A percentile compares a stretch with the other conserved stretches of the same genome.
These are phyloP conservation scores for Xylaria scruposa DNA, from an alignment of 495 filamentous ascomycete species.

Conservation along the genomic window DNA sequence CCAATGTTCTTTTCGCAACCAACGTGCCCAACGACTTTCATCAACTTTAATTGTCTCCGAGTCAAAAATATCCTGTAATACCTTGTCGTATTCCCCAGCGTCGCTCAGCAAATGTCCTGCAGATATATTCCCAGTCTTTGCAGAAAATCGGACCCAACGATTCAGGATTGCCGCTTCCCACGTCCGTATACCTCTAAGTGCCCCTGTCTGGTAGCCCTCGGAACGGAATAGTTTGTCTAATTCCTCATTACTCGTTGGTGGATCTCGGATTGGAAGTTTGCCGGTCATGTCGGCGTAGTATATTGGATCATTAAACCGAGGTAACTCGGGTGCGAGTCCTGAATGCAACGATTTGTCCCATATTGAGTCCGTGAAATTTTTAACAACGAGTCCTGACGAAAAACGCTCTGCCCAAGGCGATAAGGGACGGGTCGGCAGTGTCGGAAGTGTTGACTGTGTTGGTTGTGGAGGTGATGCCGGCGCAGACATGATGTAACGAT, in stretches of 20 bases:
- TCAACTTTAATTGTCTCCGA: constrained; percentile 5
- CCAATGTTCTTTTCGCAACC: background rate
- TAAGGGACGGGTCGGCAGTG: background rate
- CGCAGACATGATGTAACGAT: background rate
- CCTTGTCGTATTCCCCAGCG: background rate
- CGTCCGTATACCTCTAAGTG: background rate
- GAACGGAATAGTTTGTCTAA: constrained; percentile 7
- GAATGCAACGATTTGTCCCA: constrained; percentile 9
- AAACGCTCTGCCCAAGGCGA: constrained; percentile 20
- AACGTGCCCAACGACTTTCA: background rate
- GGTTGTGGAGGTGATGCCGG: background rate
- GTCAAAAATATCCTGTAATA: background rate
- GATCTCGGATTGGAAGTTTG: background rate
- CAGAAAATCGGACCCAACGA: constrained; percentile 17
- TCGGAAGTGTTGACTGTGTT: background rate
- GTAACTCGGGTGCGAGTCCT: constrained; percentile 4
- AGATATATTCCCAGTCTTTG: background rate
- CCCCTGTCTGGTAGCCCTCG: background rate
- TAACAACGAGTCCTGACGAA: background rate
- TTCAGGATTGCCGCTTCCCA: constrained; percentile 9
- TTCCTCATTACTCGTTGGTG: background rate
- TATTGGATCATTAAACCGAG: constrained; percentile 13
- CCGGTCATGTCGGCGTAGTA: constrained; percentile 1
- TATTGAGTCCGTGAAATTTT: background rate
- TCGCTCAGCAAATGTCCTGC: background rate